Conservation (phyloP, 129 eudicot genomes). For the Sambucus nigra region DNA sequence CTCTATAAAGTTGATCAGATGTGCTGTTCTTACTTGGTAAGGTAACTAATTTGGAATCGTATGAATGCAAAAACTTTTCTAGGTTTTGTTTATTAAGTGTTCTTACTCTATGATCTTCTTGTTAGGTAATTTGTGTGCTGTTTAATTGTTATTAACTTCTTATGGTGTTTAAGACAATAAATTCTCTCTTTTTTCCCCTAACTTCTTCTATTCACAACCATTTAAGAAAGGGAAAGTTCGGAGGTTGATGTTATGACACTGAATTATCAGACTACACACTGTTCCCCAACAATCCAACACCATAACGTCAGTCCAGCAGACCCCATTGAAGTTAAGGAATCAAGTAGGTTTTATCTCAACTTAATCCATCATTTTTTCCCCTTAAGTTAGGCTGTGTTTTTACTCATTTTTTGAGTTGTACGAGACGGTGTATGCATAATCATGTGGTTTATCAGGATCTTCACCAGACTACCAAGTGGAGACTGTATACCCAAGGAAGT, state of each 20-base stretch:
- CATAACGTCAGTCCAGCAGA: constrained; percentile 28
- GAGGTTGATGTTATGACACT: constrained; percentile 19
- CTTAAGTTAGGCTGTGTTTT: constrained; percentile 2
- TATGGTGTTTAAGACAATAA: constrained; percentile 9
- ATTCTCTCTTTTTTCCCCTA: background rate
- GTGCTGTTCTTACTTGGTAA: constrained; percentile 3
- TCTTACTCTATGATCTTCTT: constrained; percentile 8
- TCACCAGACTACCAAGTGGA: constrained; percentile 30
- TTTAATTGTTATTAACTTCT: constrained; percentile 4
- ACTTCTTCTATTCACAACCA: constrained; percentile 7
- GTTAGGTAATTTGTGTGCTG: constrained; percentile 7
- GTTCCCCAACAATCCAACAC: constrained; percentile 24
- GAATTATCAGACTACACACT: constrained; percentile 23
- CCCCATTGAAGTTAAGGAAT: constrained; percentile 25
- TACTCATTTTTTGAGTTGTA: constrained; percentile 19
- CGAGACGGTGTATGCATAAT: constrained; percentile 8
- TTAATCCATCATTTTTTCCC: constrained; percentile 4
- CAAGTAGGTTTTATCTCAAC: constrained; percentile 37
- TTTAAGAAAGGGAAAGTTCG: constrained; percentile 29
- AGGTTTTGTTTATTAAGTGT: constrained; percentile 8
- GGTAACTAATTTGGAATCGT: background rate
- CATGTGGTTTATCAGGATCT: constrained; percentile 30
- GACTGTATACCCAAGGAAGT: constrained; percentile 32
- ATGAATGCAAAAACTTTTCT: background rate
- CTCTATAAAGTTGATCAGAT: background rate